A percentile compares a stretch with the other conserved stretches of the same genome.
Conservation (phyloP, 305 asterid species). For the Nicotiana rustica region DNA sequence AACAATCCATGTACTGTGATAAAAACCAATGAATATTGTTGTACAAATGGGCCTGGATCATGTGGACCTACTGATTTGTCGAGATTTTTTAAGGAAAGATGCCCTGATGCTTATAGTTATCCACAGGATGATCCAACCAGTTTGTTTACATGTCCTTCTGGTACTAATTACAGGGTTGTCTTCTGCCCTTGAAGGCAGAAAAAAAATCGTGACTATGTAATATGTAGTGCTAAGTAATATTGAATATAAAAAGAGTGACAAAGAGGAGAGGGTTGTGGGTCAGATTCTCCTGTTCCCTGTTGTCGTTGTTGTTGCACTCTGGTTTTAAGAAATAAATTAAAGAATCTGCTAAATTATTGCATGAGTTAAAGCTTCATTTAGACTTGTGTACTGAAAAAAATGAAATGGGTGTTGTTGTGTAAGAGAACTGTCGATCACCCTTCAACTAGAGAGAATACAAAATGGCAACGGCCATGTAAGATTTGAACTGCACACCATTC, state of each 20-base stretch:
- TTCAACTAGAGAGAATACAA: no score
- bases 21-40: slow-evolving; percentile 41
- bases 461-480: no score
- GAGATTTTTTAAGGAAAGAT: slow-evolving; percentile 41
- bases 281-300: neutral
- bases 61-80: slow-evolving; percentile 37
- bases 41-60: slow-evolving; percentile 13
- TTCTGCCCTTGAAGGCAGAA: no score
- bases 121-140: slow-evolving; percentile 45
- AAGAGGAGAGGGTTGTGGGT: neutral
- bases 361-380: neutral
- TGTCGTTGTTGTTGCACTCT: neutral
- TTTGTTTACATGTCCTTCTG: no score
- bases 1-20: slow-evolving; percentile 52
- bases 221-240: no score
- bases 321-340: neutral
- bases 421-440: neutral
- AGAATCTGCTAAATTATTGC: neutral
- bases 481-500: no score
- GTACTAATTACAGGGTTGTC: no score
- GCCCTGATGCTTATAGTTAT: slow-evolving; percentile 45
- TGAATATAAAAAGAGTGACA: no score
- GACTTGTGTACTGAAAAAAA: neutral
- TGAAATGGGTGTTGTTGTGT: neutral
- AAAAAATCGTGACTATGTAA: no score